Conservation (phyloP, 1,139 yeast genomes). For the Candida pseudocylindracea region DNA sequence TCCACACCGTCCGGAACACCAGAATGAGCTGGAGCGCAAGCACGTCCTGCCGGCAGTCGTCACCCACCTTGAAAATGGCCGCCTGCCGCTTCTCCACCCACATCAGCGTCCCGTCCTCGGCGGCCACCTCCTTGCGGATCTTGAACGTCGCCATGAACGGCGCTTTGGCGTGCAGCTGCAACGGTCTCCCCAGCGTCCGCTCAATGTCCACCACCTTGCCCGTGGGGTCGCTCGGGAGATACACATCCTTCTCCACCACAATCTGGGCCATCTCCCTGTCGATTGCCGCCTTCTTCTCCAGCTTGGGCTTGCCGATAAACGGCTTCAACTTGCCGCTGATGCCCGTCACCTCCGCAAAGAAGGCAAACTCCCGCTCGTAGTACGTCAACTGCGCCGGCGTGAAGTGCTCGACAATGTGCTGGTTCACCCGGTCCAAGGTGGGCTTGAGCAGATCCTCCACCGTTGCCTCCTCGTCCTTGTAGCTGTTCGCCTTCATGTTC, state of each 20-base stretch:
- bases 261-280: constrained; percentile 89
- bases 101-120: constrained; percentile 18
- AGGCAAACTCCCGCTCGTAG: constrained; percentile 68
- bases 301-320: constrained; percentile 77
- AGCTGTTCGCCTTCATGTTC: constrained; percentile 92
- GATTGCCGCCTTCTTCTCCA: constrained; percentile 88
- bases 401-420: constrained; percentile 42
- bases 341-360: constrained; percentile 78
- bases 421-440: constrained; percentile 48
- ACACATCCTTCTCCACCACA: constrained; percentile 62
- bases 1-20: constrained; percentile 81
- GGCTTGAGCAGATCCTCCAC: constrained; percentile 76
- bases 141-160: constrained; percentile 95
- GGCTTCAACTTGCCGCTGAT: constrained; percentile 93
- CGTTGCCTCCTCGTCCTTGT: constrained; percentile 67
- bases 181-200: constrained; percentile 82
- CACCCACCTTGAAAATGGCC: constrained; percentile 97
- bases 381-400: constrained; percentile 35
- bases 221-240: constrained; percentile 91
- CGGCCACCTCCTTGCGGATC: constrained; percentile 35
- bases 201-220: constrained; percentile 86
- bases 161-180: constrained; percentile 97
- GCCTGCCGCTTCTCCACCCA: constrained; percentile 54
- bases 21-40: constrained; percentile 83
- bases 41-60: constrained; percentile 96